phyloP scores from a whole-genome alignment of 2,329 filamentous ascomycete genomes.

The Arthrobotrys pseudoclavata region DNA sequence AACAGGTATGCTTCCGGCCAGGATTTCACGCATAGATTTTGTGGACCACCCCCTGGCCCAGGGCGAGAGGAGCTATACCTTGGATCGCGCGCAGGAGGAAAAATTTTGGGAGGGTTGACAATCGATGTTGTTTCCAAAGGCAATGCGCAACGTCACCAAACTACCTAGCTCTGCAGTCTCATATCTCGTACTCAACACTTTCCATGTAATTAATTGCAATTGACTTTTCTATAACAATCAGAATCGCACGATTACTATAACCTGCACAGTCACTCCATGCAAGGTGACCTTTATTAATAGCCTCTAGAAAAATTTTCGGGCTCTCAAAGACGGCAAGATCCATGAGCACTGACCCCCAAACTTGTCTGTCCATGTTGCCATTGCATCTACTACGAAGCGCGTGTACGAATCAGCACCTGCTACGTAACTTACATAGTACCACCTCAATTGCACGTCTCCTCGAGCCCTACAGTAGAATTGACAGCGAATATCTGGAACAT shows the following conservation, averaged over 20 bases:
- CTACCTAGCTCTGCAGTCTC: background rate
- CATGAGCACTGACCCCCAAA: constrained; percentile 36
- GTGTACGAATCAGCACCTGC: constrained; percentile 12
- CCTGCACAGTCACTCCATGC: constrained; percentile 7
- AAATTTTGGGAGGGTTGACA: constrained; percentile 21
- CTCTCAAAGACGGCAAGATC: constrained; percentile 23
- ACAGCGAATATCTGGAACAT: constrained; percentile 16
- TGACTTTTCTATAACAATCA: constrained; percentile 5
- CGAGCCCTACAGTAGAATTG: constrained; percentile 6
- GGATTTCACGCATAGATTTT: constrained; percentile 32
- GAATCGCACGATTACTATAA: background rate
- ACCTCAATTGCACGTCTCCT: background rate
- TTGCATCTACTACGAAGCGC: constrained; percentile 7
- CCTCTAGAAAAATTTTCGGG: constrained; percentile 21
- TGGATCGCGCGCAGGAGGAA: constrained; percentile 16
- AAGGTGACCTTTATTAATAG: constrained; percentile 24
- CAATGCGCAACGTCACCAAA: constrained; percentile 42
- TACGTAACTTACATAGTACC: constrained; percentile 10
- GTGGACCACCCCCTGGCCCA: constrained; percentile 21
- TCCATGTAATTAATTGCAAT: background rate
- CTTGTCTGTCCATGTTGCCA: constrained; percentile 19
- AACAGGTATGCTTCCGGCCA: constrained; percentile 12
- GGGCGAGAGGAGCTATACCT: constrained; percentile 12
- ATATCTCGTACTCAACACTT: constrained; percentile 45
- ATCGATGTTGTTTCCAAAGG: constrained; percentile 1